phyloP scores from a whole-genome alignment of 345 rosid genomes.

The Sonneratia alba region DNA sequence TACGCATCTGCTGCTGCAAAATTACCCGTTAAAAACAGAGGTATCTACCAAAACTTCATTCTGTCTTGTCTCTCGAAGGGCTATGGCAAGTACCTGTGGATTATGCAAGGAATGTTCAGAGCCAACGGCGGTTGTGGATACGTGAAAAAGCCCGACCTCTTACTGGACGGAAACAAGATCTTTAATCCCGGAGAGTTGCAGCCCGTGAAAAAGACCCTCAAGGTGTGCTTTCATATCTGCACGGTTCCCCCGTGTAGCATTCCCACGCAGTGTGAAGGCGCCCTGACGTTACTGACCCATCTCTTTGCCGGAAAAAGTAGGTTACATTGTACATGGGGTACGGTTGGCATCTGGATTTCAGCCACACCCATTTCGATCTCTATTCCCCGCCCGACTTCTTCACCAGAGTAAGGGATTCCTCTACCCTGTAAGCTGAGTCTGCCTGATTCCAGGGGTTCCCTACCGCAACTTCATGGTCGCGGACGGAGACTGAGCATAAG shows the following conservation, averaged over 20 bases:
- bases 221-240: slow-evolving; percentile 21
- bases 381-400: slow-evolving; percentile 88
- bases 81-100: slow-evolving; percentile 53
- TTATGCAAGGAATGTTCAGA: slow-evolving; percentile 83
- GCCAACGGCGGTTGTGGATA: slow-evolving; percentile 81
- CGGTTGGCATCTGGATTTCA: slow-evolving; percentile 76
- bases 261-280: not conserved
- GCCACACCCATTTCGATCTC: slow-evolving; percentile 46
- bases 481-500: not conserved
- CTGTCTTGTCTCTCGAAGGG: slow-evolving; percentile 29
- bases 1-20: not conserved
- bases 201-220: slow-evolving; percentile 30
- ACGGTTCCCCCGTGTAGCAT: not conserved
- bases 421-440: not conserved
- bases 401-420: slow-evolving; percentile 32
- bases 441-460: not conserved
- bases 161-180: slow-evolving; percentile 26
- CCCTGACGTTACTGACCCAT: no score
- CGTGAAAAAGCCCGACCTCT: slow-evolving; percentile 60
- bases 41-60: not conserved
- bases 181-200: slow-evolving; percentile 34
- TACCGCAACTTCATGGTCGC: not conserved
- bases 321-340: slow-evolving; percentile 63
- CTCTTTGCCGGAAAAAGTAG: slow-evolving; percentile 11
- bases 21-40: not conserved